Evolutionary conservation across 2,329 filamentous ascomycete genomes (phyloP).

Genomic region (Colletotrichum graminicola): DNA sequence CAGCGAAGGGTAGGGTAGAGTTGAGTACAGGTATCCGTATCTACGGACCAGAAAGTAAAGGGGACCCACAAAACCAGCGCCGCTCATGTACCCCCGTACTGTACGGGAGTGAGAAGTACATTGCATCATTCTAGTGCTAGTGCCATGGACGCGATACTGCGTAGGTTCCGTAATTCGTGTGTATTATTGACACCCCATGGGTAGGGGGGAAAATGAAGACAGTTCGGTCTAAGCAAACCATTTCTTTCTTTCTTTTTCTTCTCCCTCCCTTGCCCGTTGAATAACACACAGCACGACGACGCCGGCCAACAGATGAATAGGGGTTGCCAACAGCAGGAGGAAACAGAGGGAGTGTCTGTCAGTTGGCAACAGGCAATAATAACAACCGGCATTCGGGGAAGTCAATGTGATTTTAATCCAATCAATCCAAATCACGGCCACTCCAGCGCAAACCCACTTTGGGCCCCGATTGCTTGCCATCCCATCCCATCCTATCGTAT

Average conservation of each 20-base stretch:
- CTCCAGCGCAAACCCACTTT: slow-evolving; percentile 7
- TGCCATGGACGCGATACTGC: too few relatives aligned
- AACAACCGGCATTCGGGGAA: not conserved
- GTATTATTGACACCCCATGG: not conserved
- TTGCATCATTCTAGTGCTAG: not conserved
- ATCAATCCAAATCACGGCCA: not conserved
- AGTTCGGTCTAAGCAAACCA: not conserved
- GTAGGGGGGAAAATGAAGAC: slow-evolving; percentile 8
- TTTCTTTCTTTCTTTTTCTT: slow-evolving; percentile 11
- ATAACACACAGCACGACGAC: slow-evolving; percentile 22
- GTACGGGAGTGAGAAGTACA: not conserved
- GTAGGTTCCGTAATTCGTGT: too few relatives aligned
- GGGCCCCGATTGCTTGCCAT: slow-evolving; percentile 24
- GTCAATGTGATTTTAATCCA: not conserved
- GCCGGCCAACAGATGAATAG: slow-evolving; percentile 6
- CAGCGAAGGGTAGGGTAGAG: not conserved
- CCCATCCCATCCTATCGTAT: not conserved
- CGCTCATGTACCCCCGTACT: not conserved
- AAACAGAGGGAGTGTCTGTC: not conserved
- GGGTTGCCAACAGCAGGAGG: not conserved
- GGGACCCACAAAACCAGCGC: not conserved
- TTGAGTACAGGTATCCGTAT: too few relatives aligned
- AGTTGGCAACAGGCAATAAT: not conserved
- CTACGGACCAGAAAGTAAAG: not conserved
- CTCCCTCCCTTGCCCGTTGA: slow-evolving; percentile 15